A percentile compares a stretch with the other conserved stretches of the same genome.
Evolutionary conservation across 176 grass and related monocot genomes (phyloP).

Genomic region (Carex cristatella): DNA sequence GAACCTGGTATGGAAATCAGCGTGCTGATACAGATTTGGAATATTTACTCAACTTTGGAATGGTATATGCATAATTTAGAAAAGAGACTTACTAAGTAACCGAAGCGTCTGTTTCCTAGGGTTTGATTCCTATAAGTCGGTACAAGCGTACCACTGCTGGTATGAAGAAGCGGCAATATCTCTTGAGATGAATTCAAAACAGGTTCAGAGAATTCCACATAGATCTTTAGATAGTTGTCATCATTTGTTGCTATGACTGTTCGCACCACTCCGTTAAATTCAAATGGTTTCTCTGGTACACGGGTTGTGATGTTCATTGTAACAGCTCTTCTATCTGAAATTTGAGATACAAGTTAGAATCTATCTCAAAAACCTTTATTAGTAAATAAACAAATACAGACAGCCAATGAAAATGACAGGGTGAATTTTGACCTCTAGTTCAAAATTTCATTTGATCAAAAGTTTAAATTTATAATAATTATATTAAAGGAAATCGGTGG

Average conservation of each 20-base stretch:
- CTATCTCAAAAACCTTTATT: not conserved
- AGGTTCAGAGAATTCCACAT: conserved; percentile 64
- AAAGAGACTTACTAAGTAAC: conserved; percentile 46
- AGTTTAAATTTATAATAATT: not conserved
- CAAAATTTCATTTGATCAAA: not conserved
- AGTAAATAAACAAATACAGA: not conserved
- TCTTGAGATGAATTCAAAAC: conserved; percentile 69
- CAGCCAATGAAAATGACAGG: not conserved
- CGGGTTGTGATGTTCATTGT: conserved; percentile 46
- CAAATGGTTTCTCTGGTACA: conserved; percentile 46
- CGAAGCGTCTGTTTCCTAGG: conserved; percentile 64
- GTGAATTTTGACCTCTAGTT: not conserved
- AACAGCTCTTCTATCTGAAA: conserved; percentile 60
- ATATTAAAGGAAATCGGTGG: no score
- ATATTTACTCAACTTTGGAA: not conserved
- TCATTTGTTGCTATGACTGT: conserved; percentile 66
- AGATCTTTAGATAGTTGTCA: conserved; percentile 35
- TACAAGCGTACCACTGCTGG: conserved; percentile 37
- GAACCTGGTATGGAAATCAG: no score
- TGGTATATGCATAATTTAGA: not conserved
- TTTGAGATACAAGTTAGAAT: not conserved
- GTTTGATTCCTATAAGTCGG: conserved; percentile 51
- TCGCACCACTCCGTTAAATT: conserved; percentile 54
- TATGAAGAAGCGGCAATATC: conserved; percentile 42
- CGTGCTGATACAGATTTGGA: not conserved